These are phyloP conservation scores for Echeveria elegans DNA, from an alignment of 164 flowering plant species.

Conservation along the genomic window DNA sequence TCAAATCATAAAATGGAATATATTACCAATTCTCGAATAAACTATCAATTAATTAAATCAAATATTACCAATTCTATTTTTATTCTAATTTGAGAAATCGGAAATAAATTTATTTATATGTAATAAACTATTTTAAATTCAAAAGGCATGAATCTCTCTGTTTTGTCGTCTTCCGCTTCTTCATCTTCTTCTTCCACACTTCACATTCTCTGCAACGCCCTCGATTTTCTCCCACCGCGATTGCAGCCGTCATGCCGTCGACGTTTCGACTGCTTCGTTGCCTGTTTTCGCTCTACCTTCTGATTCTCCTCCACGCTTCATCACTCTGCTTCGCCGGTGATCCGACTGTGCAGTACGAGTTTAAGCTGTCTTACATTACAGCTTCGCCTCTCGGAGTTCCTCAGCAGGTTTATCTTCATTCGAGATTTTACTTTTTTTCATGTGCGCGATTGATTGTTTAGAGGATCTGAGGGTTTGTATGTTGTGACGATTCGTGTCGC, in stretches of 20 bases:
- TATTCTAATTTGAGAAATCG: no score
- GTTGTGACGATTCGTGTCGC: neutral
- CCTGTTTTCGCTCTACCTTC: neutral
- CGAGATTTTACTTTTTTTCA: neutral
- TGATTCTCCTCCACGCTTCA: neutral
- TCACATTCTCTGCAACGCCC: neutral
- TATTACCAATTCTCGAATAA: no score
- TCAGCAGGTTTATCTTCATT: neutral
- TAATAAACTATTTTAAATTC: no score
- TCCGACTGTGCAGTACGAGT: neutral
- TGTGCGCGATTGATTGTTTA: neutral
- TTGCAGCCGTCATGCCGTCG: neutral
- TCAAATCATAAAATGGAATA: no score
- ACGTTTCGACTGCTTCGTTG: neutral
- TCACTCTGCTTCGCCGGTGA: slow-evolving; percentile 4
- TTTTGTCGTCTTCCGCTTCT: neutral
- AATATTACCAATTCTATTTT: no score
- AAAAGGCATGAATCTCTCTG: neutral
- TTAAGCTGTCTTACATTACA: neutral
- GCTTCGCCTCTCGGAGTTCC: neutral
- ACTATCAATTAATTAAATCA: no score
- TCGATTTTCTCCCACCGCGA: neutral
- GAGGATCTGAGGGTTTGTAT: neutral
- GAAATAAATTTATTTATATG: no score
- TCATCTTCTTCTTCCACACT: no score